Base-by-base conservation (phyloP, 2,329 filamentous ascomycete species). In the Diaporthe citri region DNA sequence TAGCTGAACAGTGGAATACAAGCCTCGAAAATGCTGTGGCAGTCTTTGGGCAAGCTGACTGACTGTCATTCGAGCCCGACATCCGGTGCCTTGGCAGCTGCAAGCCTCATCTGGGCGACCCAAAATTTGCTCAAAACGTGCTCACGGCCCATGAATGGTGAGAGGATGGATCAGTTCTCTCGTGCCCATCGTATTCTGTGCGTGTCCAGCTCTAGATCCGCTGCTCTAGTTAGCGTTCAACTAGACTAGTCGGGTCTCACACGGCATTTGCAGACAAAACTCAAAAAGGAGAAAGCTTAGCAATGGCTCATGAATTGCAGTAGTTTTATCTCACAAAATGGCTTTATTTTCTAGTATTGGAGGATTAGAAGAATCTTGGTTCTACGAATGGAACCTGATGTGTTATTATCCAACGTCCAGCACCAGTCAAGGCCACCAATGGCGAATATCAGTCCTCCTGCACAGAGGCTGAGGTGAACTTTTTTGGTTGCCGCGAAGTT, bases 401-500 rank as follows among this genome's bases (percentile, higher is more conserved):
- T 43, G 15, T 43, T 43, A 17, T 20, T 43, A 17, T 56, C 20
- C 88, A 17, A 75, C 60, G 20, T 76, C 22, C 34, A 39, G 36
- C 12, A 39, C 36, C 36, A 39, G 36, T 39, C 12, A 39, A 39
- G 12, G 36, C 36, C 10, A 39, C 36, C 36, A 3, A 39, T 39
- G 36, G 36, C 36, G 36, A 39, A 13, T 39, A 12, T 39, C 10
- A 39, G 36, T 39, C 36, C 36, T 39, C 36, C 12, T 39, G 12
- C 36, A 39, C 36, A 39, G 3, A 12, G 36, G 36, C 36, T 39
- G 36, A 39, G 12, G 36, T 39, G 36, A 39, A 39, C 36, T 12
- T 39, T 36, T 39, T 39, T 39, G 36, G 36, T 39, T 3, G 36
- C 36, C 36, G 4, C 36, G 12, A 39, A 39, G 36, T 39, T 39